Evolutionary conservation across 2,329 filamentous ascomycete genomes (phyloP).

Genomic region (Neocatenulostroma microsporum): DNA sequence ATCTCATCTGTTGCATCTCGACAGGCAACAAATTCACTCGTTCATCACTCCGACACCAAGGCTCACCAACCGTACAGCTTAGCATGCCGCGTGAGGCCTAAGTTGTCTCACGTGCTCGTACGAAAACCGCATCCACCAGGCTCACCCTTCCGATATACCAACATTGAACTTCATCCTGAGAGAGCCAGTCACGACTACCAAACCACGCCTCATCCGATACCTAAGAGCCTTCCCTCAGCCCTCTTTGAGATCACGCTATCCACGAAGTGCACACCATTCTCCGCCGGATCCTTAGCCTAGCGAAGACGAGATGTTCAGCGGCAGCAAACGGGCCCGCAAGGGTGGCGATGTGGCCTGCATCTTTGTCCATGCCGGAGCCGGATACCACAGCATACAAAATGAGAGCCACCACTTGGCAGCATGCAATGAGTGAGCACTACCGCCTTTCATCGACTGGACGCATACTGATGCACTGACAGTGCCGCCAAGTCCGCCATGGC

Average conservation of each 20-base stretch:
- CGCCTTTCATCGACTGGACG: neutral
- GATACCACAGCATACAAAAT: constrained; percentile 83
- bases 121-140: too few species aligned
- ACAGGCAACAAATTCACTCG: neutral
- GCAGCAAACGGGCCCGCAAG: constrained; percentile 31
- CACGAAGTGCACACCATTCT: too few species aligned
- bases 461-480: constrained; percentile 40
- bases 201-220: too few species aligned
- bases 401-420: constrained; percentile 76
- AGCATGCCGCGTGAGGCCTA: constrained; percentile 2
- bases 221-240: too few species aligned
- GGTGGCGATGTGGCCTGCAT: constrained; percentile 59
- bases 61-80: neutral
- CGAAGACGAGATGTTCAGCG: constrained; percentile 31
- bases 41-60: neutral
- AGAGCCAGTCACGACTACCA: too few species aligned
- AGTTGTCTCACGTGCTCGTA: neutral
- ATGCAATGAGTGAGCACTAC: constrained; percentile 68
- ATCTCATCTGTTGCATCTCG: neutral
- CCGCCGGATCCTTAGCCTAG: too few species aligned
- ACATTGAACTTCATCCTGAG: too few species aligned
- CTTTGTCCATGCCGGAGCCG: constrained; percentile 91
- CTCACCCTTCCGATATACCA: too few species aligned
- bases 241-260: too few species aligned
- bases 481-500: constrained; percentile 79